Conservation (phyloP, 176 grass and related monocot species). For the Oryza officinalis region DNA sequence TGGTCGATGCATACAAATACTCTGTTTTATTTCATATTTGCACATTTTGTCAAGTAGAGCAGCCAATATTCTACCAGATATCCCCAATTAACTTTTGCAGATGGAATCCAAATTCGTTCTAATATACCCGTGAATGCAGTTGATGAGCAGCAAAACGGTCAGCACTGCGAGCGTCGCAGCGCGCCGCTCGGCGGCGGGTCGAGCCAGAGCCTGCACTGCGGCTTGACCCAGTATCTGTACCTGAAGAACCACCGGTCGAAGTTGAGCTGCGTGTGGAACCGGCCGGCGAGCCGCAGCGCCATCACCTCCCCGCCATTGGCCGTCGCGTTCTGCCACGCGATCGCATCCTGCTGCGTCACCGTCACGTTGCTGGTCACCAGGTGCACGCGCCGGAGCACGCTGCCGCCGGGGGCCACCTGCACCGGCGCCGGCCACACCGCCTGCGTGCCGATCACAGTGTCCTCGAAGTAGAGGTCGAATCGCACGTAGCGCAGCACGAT, state of each 20-base stretch:
- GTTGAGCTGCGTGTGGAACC: constrained; percentile 61
- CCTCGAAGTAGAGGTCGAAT: constrained; percentile 78
- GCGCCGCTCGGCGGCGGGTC: constrained; percentile 60
- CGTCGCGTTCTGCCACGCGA: constrained; percentile 49
- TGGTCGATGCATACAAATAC: background rate
- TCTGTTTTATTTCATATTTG: background rate
- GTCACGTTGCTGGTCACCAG: constrained; percentile 52
- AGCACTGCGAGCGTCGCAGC: constrained; percentile 31
- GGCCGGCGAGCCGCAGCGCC: constrained; percentile 37
- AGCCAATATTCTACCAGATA: background rate
- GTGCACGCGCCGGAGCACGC: constrained; percentile 41
- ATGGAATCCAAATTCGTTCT: background rate
- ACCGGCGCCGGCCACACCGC: constrained; percentile 50
- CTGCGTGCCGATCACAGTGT: constrained; percentile 53
- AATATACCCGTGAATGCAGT: no score
- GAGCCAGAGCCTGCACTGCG: constrained; percentile 47
- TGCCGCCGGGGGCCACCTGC: constrained; percentile 31
- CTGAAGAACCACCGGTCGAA: constrained; percentile 63
- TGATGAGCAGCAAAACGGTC: background rate
- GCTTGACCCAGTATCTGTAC: constrained; percentile 56
- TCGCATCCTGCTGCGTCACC: constrained; percentile 22
- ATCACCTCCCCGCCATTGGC: constrained; percentile 25
- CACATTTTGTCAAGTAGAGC: background rate
- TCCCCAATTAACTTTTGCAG: background rate
- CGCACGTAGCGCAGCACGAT: constrained; percentile 65